phyloP scores from a whole-genome alignment of 306 rosid species.

The cucumber (Cucumis sativus) region Cucumber_9930_V3 NC_026655.2:18197001-18197500 shows the following conservation, averaged over 20 bases:
- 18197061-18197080: conserved; percentile 19
- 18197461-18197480: too few species aligned
- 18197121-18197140: conserved; percentile 64
- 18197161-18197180: neutral
- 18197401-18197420: too few species aligned
- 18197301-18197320: neutral
- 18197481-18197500: too few species aligned
- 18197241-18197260: conserved; percentile 2
- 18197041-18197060: conserved; percentile 40
- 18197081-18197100: conserved; percentile 28
- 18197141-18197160: conserved; percentile 69
- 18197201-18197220: neutral
- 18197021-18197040: conserved; percentile 78
- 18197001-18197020: conserved; percentile 66
- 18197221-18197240: neutral
- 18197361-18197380: too few species aligned
- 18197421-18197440: too few species aligned
- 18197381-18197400: too few species aligned
- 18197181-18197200: neutral
- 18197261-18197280: neutral
- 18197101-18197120: conserved; percentile 52
- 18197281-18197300: neutral
- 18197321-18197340: neutral
- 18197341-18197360: neutral
- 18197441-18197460: too few species aligned